Evolutionary conservation across 805 yeast genomes (phyloP).

Genomic region (Monosporozyma yasuniensis): DNA sequence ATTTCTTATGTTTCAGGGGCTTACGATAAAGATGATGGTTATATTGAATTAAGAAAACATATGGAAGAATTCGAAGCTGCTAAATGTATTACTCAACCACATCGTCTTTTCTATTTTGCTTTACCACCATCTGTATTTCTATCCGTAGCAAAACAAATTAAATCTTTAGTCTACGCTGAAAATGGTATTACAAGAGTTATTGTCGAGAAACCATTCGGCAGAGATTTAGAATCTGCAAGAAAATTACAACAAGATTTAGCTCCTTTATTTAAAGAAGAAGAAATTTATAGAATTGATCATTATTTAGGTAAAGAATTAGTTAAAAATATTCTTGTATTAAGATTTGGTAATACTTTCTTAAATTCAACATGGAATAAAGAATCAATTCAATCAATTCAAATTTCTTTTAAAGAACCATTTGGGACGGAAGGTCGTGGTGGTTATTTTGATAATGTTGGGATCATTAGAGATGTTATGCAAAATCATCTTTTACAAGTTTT

Average conservation of each 20-base stretch:
- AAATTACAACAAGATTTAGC: conserved; percentile 67
- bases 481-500: conserved; percentile 91
- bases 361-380: conserved; percentile 84
- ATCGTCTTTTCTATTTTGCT: conserved; percentile 86
- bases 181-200: conserved; percentile 72
- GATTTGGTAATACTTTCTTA: conserved; percentile 86
- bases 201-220: conserved; percentile 97
- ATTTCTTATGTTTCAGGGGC: conserved; percentile 66
- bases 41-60: conserved; percentile 41
- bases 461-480: conserved; percentile 96
- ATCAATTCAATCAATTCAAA: conserved; percentile 71
- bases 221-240: conserved; percentile 71
- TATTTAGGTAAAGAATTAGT: conserved; percentile 98
- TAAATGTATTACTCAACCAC: conserved; percentile 41
- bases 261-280: conserved; percentile 85
- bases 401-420: conserved; percentile 93
- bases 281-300: conserved; percentile 92
- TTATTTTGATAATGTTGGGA: conserved; percentile 89
- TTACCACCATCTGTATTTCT: conserved; percentile 90
- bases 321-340: conserved; percentile 76
- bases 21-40: conserved; percentile 78
- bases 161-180: conserved; percentile 55
- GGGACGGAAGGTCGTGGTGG: conserved; percentile 99
- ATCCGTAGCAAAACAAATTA: conserved; percentile 64
- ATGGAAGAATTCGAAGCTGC: conserved; percentile 53